Percentiles rank a stretch among this genome's conserved stretches.
phyloP scores from a whole-genome alignment of 2,329 filamentous ascomycete genomes.

The Coniochaeta ligniaria region DNA sequence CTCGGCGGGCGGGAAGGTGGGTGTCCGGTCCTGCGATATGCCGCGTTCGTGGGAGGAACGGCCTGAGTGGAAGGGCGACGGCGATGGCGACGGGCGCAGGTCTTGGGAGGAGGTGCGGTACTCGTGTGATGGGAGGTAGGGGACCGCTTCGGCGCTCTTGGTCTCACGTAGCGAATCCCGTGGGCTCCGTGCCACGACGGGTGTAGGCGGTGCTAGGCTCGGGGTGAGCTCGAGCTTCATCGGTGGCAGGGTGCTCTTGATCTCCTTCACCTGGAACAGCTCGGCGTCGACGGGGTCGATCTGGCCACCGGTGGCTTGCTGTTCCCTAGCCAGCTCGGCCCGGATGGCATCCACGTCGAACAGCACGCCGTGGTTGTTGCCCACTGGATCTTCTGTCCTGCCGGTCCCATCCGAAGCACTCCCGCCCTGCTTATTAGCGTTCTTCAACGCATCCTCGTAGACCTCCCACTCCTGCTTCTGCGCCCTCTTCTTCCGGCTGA shows the following conservation, averaged over 20 bases:
- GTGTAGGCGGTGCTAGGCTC: slow-evolving; percentile 19
- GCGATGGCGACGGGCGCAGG: slow-evolving; percentile 12
- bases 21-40: slow-evolving; percentile 6
- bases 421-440: slow-evolving; percentile 5
- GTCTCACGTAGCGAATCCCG: slow-evolving; percentile 33
- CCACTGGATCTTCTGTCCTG: slow-evolving; percentile 39
- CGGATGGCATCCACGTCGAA: slow-evolving; percentile 96
- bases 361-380: slow-evolving; percentile 59
- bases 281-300: slow-evolving; percentile 24
- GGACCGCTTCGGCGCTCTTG: slow-evolving; percentile 35
- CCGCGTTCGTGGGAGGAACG: slow-evolving; percentile 6
- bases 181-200: slow-evolving; percentile 20
- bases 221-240: slow-evolving; percentile 65
- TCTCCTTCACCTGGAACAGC: slow-evolving; percentile 62
- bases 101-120: slow-evolving; percentile 10
- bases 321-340: slow-evolving; percentile 70
- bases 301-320: slow-evolving; percentile 24
- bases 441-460: slow-evolving; percentile 64
- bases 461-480: slow-evolving; percentile 91
- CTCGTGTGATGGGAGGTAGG: slow-evolving; percentile 14
- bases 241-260: slow-evolving; percentile 81
- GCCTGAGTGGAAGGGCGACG: slow-evolving; percentile 3
- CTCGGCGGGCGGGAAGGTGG: slow-evolving; percentile 6
- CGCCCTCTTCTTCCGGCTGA: slow-evolving; percentile 72
- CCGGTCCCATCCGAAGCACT: slow-evolving; percentile 14